phyloP scores from a whole-genome alignment of 208 protist genomes.

The Vickermania spadyakhi region DNA sequence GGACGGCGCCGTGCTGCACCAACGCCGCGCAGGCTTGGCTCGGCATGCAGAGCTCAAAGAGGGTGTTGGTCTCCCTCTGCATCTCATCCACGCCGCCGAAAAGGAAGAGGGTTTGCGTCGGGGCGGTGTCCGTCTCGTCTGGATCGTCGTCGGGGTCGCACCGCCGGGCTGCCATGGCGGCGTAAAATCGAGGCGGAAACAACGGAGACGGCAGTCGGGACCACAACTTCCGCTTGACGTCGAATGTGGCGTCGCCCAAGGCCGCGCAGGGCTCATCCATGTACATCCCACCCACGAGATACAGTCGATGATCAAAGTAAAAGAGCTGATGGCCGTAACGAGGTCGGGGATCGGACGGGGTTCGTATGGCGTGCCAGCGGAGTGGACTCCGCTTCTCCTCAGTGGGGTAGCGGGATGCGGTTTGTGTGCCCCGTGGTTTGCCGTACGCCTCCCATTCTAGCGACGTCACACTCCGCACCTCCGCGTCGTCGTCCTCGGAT shows the following conservation, averaged over 20 bases:
- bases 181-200: conserved; percentile 33
- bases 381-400: conserved; percentile 8
- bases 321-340: conserved; percentile 57
- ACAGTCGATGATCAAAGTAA: conserved; percentile 23
- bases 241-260: conserved; percentile 28
- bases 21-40: conserved; percentile 22
- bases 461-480: conserved; percentile 9
- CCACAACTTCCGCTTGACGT: conserved; percentile 18
- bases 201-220: conserved; percentile 18
- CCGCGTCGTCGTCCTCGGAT: neutral
- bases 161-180: conserved; percentile 27
- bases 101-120: conserved; percentile 11
- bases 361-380: conserved; percentile 20
- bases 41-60: conserved; percentile 33
- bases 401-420: neutral
- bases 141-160: conserved; percentile 1
- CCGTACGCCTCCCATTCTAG: conserved; percentile 18
- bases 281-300: conserved; percentile 43
- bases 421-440: neutral
- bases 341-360: conserved; percentile 19
- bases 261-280: conserved; percentile 38
- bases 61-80: conserved; percentile 20
- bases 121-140: neutral
- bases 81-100: conserved; percentile 41
- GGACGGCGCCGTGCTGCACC: conserved; percentile 30